Evolutionary conservation across 2,329 filamentous ascomycete species (phyloP).

Genomic region (Pseudogymnoascus sp.): DNA sequence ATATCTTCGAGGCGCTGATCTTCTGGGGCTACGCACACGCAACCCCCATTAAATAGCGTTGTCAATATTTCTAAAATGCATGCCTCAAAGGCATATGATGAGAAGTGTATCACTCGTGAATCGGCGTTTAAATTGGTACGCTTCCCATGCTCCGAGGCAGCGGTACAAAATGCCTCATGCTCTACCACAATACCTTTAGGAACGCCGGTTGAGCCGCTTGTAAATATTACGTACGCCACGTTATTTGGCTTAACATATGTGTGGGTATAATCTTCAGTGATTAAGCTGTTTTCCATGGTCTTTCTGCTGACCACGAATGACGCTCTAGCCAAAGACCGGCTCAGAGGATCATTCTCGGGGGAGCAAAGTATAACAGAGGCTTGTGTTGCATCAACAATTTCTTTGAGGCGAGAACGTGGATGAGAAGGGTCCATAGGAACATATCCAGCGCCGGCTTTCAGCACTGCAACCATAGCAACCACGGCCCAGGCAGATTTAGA

Average conservation of each 20-base stretch:
- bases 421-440: slow-evolving; percentile 27
- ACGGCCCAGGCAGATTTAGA: slow-evolving; percentile 26
- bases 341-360: not conserved
- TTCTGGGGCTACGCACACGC: slow-evolving; percentile 59
- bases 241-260: slow-evolving; percentile 3
- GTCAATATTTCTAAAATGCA: slow-evolving; percentile 8
- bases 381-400: not conserved
- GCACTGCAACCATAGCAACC: slow-evolving; percentile 25
- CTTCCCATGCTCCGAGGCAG: slow-evolving; percentile 16
- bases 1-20: slow-evolving; percentile 64
- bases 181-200: slow-evolving; percentile 41
- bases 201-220: slow-evolving; percentile 44
- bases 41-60: slow-evolving; percentile 8
- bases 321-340: not conserved
- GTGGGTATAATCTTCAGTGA: not conserved
- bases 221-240: slow-evolving; percentile 19
- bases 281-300: not conserved
- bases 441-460: slow-evolving; percentile 27
- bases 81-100: slow-evolving; percentile 10
- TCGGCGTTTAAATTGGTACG: slow-evolving; percentile 31
- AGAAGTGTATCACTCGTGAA: slow-evolving; percentile 32
- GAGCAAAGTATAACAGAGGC: not conserved
- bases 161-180: slow-evolving; percentile 19
- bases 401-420: slow-evolving; percentile 22
- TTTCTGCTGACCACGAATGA: not conserved